Evolutionary conservation across 345 rosid species (phyloP).

Genomic region (Abelmoschus esculentus): DNA sequence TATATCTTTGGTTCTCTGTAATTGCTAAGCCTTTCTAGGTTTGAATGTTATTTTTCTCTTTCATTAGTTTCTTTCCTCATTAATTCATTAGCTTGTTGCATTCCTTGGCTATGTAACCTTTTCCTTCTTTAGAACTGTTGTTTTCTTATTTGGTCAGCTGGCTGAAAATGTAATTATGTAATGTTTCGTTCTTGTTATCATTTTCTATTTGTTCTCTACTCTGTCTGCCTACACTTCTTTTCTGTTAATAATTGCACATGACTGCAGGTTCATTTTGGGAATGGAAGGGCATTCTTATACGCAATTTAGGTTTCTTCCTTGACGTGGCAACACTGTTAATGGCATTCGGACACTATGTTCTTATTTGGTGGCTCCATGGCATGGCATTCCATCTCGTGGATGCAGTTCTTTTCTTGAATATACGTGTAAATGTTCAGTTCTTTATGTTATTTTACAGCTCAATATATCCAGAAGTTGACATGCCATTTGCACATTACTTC

Average conservation of each 20-base stretch:
- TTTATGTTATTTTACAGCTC: not conserved
- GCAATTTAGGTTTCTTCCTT: conserved; percentile 80
- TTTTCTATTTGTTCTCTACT: not conserved
- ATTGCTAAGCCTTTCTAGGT: not conserved
- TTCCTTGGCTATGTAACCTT: not conserved
- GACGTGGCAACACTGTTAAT: conserved; percentile 86
- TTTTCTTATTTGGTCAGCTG: not conserved
- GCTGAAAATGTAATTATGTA: not conserved
- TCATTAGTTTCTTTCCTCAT: not conserved
- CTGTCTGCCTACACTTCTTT: not conserved
- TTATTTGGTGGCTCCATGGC: conserved; percentile 97
- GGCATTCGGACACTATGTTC: conserved; percentile 88
- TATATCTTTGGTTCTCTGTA: not conserved
- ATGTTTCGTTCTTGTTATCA: not conserved
- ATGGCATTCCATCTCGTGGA: conserved; percentile 94
- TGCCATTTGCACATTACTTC: not conserved
- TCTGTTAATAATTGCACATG: conserved; percentile 16
- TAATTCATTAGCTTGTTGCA: not conserved
- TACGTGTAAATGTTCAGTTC: conserved; percentile 49
- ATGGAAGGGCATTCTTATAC: conserved; percentile 86
- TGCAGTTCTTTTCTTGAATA: conserved; percentile 79
- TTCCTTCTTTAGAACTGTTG: not conserved
- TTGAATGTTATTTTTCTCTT: not conserved
- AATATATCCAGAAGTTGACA: conserved; percentile 4
- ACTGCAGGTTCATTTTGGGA: conserved; percentile 79